Evolutionary conservation across 139 green algal genomes (phyloP).

Genomic region (Pleodorina starrii): DNA sequence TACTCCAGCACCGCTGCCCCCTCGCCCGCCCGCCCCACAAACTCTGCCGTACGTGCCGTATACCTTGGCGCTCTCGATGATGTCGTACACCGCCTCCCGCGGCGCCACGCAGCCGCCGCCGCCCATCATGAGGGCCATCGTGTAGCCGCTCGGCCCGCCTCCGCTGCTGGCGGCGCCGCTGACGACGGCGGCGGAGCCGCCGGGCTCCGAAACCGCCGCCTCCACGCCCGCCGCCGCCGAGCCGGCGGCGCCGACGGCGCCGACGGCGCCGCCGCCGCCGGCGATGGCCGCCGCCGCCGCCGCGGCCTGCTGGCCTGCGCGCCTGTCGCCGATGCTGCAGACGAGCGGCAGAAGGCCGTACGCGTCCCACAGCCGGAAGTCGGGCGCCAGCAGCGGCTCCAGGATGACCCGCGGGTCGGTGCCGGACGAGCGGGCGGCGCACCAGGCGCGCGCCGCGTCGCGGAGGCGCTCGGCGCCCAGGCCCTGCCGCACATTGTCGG

Average conservation of each 20-base stretch:
- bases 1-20: too few species aligned
- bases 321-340: background rate
- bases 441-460: conserved; percentile 1
- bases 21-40: too few species aligned
- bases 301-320: background rate
- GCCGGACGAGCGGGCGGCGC: background rate
- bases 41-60: background rate
- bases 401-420: background rate
- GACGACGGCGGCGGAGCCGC: background rate
- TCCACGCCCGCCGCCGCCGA: background rate
- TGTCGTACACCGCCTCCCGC: conserved; percentile 28
- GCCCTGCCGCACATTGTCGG: background rate
- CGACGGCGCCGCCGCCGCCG: background rate
- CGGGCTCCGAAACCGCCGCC: too few species aligned
- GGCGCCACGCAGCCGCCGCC: conserved; percentile 38
- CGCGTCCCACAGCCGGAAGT: conserved; percentile 43
- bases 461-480: background rate
- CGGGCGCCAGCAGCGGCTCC: background rate
- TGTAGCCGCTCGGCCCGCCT: background rate
- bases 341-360: conserved; percentile 46
- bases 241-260: background rate
- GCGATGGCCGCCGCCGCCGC: background rate
- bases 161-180: background rate
- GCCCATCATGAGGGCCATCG: conserved; percentile 25
- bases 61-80: conserved; percentile 40